Base-by-base conservation (phyloP, 2,329 filamentous ascomycete species). In the Xylariaceae sp. region DNA sequence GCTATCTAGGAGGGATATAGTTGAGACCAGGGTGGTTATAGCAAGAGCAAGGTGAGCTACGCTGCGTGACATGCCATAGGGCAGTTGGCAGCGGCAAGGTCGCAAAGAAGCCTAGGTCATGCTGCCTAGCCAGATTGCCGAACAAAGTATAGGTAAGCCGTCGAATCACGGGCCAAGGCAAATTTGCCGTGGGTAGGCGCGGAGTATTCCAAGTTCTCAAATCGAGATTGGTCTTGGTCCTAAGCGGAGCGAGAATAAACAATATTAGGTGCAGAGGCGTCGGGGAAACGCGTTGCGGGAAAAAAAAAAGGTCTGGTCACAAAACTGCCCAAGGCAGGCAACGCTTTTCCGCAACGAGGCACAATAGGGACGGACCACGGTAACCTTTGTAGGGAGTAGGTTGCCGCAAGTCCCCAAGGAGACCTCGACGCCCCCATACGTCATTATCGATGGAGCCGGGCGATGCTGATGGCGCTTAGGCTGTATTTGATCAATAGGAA, bases 61-160 rank as follows among this genome's bases (percentile, higher is more conserved):
- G 62, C 67, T 67, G 65, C 65, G 5, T 62, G 65, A 64, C 66
- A 65, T 62, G 61, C 65, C 67, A 69, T 69, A 68, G 66, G 66
- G 67, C 64, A 56, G 62, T 64, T 45, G 58, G 57, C 59, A 63
- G 62, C 60, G 63, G 59, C 61, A 67, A 64, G 65, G 67, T 66
- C 64, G 62, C 56, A 61, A 63, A 55, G 58, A 64, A 67, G 63
- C 65, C 67, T 64, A 65, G 62, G 57, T 61, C 58, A 62, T 59
- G 61, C 63, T 29, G 26, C 8, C 26, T 64, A 63, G 60, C 61
- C 60, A 68, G 66, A 69, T 69, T 68, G 66, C 66, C 66, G 67
- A 64, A 59, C 57, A 63, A 57, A 58, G 61, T 59, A 57, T 43
- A 37, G 43, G 48, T 56, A 57, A 61, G 59, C 61, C 61, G 57